phyloP scores from a whole-genome alignment of 169 alveolate genomes.

The Plasmodium billcollinsi region DNA sequence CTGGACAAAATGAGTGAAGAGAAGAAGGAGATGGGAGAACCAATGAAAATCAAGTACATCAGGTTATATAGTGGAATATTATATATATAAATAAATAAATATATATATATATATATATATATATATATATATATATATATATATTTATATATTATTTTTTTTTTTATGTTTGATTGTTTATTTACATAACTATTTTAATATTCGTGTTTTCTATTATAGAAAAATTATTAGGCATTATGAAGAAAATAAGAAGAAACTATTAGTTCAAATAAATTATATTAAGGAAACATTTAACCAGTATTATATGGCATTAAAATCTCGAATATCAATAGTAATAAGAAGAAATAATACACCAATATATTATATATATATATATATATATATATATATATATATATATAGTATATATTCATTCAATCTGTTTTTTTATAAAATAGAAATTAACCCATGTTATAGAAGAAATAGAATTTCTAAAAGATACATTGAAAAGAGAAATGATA shows the following conservation, averaged over 20 bases:
- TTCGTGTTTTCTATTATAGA: slow-evolving; percentile 3
- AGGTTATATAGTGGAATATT: neutral
- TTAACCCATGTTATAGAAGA: slow-evolving; percentile 18
- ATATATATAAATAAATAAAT: neutral
- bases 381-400: neutral
- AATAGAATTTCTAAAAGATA: slow-evolving; percentile 8
- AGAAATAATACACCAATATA: neutral
- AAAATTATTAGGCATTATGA: slow-evolving; percentile 40
- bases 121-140: neutral
- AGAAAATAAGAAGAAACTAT: slow-evolving; percentile 40
- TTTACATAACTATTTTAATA: neutral
- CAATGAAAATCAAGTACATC: slow-evolving; percentile 20
- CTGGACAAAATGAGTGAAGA: slow-evolving; percentile 14
- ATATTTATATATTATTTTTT: neutral
- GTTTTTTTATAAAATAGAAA: slow-evolving; percentile 13
- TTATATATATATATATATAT: neutral
- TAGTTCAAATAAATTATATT: slow-evolving; percentile 43
- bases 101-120: neutral
- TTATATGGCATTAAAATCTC: slow-evolving; percentile 5
- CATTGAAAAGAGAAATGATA: slow-evolving; percentile 1
- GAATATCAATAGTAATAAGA: slow-evolving; percentile 17
- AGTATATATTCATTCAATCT: no score
- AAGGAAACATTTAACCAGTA: slow-evolving; percentile 57
- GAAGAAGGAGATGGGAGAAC: neutral
- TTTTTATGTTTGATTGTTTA: neutral